Conservation (phyloP, 2,329 filamentous ascomycete species). For the Rutstroemia sp. region DNA sequence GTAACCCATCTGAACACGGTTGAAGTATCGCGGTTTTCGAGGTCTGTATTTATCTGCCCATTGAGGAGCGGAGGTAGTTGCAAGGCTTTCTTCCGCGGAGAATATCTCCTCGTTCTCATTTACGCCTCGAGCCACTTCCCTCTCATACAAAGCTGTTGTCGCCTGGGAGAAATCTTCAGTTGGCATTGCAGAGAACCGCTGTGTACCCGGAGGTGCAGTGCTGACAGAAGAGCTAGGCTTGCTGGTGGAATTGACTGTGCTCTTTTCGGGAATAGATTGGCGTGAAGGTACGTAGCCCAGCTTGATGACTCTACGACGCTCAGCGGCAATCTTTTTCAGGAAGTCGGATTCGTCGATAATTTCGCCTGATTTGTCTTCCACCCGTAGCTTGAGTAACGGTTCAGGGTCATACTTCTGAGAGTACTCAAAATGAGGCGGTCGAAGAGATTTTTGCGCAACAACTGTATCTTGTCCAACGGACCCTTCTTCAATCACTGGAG, state of each 20-base stretch:
- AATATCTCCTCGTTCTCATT: constrained; percentile 96
- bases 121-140: constrained; percentile 85
- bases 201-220: constrained; percentile 46
- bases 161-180: constrained; percentile 80
- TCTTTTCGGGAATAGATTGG: constrained; percentile 33
- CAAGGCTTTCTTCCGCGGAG: constrained; percentile 75
- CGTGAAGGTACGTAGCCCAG: constrained; percentile 61
- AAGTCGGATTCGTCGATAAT: constrained; percentile 52
- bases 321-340: constrained; percentile 46
- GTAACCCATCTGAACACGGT: constrained; percentile 96
- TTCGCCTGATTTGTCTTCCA: constrained; percentile 55
- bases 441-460: constrained; percentile 11
- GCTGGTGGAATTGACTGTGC: constrained; percentile 25
- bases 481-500: constrained; percentile 23
- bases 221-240: constrained; percentile 32
- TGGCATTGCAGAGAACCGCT: constrained; percentile 60
- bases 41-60: constrained; percentile 84
- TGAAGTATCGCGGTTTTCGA: constrained; percentile 93
- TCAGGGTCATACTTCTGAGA: constrained; percentile 53
- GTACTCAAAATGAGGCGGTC: constrained; percentile 31
- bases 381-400: constrained; percentile 53
- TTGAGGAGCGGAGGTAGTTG: constrained; percentile 54
- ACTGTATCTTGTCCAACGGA: constrained; percentile 10
- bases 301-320: constrained; percentile 54
- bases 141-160: constrained; percentile 83